phyloP scores from a whole-genome alignment of 2,329 filamentous ascomycete species.

The Pseudogymnoascus sp. region DNA sequence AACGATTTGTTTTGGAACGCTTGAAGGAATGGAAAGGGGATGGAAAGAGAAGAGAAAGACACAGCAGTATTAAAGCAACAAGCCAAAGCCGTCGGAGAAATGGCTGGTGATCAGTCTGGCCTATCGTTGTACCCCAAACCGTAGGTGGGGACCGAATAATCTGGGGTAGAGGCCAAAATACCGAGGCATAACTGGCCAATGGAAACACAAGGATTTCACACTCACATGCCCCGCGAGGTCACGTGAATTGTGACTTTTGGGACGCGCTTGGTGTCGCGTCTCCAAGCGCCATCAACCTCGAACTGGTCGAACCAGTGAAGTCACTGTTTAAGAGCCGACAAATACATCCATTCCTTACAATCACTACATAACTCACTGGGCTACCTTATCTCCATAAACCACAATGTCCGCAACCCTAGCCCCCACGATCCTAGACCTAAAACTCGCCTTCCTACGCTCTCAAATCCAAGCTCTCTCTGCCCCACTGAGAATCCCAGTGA shows the following conservation, averaged over 20 bases:
- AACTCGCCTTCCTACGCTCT: conserved; percentile 54
- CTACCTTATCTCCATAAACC: not conserved
- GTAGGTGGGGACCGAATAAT: not conserved
- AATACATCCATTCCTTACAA: not conserved
- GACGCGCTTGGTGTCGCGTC: conserved; percentile 1
- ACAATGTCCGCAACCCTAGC: conserved; percentile 20
- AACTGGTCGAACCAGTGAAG: not conserved
- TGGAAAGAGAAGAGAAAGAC: not conserved
- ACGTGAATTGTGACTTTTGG: not conserved
- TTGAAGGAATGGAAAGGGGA: not conserved
- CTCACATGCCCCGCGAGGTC: not conserved
- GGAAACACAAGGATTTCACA: not conserved
- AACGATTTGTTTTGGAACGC: not conserved
- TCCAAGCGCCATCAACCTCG: not conserved
- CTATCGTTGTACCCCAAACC: not conserved
- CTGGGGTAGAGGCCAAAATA: not conserved
- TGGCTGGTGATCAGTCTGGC: not conserved
- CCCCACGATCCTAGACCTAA: conserved; percentile 54
- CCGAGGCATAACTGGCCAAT: conserved; percentile 3
- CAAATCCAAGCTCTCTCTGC: conserved; percentile 59
- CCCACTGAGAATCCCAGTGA: conserved; percentile 49
- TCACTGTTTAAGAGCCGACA: not conserved
- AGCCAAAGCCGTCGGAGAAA: not conserved
- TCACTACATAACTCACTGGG: not conserved
- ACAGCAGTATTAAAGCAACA: not conserved